Conservation (phyloP, 306 rosid genomes). For the Vigna mungo region DNA sequence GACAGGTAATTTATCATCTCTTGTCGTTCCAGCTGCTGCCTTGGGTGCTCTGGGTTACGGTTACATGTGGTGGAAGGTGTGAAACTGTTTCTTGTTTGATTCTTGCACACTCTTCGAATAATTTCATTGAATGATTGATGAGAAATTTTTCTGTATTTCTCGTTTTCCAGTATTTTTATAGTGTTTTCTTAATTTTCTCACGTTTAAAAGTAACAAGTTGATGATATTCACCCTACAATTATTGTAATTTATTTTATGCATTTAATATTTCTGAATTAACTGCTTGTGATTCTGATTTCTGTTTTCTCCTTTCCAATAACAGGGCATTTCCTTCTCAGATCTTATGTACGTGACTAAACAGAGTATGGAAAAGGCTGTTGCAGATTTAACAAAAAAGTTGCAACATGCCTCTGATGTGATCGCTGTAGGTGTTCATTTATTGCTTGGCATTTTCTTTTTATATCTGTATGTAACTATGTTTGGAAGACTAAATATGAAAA, state of each 20-base stretch:
- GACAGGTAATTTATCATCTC: slow-evolving; percentile 77
- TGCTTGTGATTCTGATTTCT: slow-evolving; percentile 21
- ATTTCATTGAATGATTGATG: slow-evolving; percentile 26
- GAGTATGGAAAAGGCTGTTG: slow-evolving; percentile 85
- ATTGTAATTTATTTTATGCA: slow-evolving; percentile 28
- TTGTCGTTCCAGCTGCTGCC: slow-evolving; percentile 80
- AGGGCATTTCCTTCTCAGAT: slow-evolving; percentile 92
- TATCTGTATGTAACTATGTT: slow-evolving; percentile 1
- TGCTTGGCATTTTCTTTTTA: slow-evolving; percentile 13
- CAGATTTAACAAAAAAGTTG: slow-evolving; percentile 82
- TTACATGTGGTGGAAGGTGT: slow-evolving; percentile 99
- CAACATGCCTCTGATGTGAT: slow-evolving; percentile 84
- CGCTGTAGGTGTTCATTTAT: slow-evolving; percentile 68
- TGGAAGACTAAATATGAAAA: slow-evolving; percentile 18
- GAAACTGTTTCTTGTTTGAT: slow-evolving; percentile 5
- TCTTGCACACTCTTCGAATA: not conserved
- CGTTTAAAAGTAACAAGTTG: not conserved
- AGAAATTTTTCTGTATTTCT: slow-evolving; percentile 10
- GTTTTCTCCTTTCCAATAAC: slow-evolving; percentile 35
- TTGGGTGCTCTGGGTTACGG: slow-evolving; percentile 88
- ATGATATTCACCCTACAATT: slow-evolving; percentile 3
- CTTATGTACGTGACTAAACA: slow-evolving; percentile 95
- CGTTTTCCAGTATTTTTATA: slow-evolving; percentile 7
- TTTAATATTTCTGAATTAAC: slow-evolving; percentile 18
- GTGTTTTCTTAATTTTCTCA: slow-evolving; percentile 31